Base-by-base conservation (phyloP, 257 asterid species). In the Cinchona pubescens region DNA sequence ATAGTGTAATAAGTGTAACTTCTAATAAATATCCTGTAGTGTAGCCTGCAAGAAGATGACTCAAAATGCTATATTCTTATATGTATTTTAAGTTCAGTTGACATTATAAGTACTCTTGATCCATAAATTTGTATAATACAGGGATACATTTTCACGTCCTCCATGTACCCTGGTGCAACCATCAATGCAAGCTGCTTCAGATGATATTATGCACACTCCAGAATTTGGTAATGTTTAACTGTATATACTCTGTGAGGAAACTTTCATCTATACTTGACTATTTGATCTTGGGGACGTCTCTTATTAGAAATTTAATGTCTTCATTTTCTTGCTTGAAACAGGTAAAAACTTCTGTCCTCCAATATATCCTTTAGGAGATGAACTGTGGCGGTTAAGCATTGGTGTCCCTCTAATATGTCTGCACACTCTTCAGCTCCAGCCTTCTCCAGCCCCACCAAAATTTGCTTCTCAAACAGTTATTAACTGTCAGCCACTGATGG, bases 131-230 rank as follows among this genome's bases (percentile, higher is more conserved):
- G 76, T 56, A 48, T 79, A 80, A 82, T 86, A 81, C 96, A 95
- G 99, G 86, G 99, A 95, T 84, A 92, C 97, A 29, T 95, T 89
- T 88, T 87, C 96, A 63, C 94, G 84, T 67, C 96, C 97, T 76
- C 93, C 96, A n/a, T 91, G 98, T 87, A 86, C 99, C 82, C 85
- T 95, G 82, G 83, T 91, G 75, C 99, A 92, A 72, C 99, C 99
- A 34, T 83, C 93, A 48, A 88, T 90, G 96, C 86, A 75, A 70
- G 80, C 88, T 79, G 77, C 89, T 68, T 72, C 90, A 34, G 86
- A 61, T 43, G 87, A 88, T 80, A 67, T 40, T 73, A 32, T 82
- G 69, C 79, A 73, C 69, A 81, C 91, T 78, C 99, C 98, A 27
- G 93, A 88, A 49, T 92, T 95, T 80, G 98, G 99, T 95, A 92